Conservation (phyloP, 768 basidiomycete species). For the Kockovaella imperatae region DNA sequence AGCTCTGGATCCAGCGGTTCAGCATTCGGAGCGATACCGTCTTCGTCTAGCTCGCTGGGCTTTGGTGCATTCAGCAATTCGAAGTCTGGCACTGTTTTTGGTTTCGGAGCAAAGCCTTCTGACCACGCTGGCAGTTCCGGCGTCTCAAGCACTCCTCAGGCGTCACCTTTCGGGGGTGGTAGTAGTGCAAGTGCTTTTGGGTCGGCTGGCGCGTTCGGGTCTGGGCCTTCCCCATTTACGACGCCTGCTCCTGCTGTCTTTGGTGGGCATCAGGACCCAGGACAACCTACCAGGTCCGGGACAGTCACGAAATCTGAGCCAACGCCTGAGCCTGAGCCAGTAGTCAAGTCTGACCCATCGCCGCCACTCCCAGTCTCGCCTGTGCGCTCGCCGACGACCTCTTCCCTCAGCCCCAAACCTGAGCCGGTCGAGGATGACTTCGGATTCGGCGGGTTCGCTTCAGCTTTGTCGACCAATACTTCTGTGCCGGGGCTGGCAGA, state of each 20-base stretch:
- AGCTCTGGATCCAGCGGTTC: constrained; percentile 1
- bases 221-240: constrained; percentile 2
- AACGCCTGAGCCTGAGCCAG: constrained; percentile 5
- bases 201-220: constrained; percentile 7
- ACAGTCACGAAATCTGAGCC: constrained; percentile 2
- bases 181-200: constrained; percentile 24
- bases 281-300: constrained; percentile 5
- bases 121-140: no score
- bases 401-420: neutral
- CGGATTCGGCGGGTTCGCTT: constrained; percentile 34
- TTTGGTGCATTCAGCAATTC: constrained; percentile 12
- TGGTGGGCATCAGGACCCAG: constrained; percentile 39
- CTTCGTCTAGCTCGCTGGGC: constrained; percentile 7
- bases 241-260: constrained; percentile 18
- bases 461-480: constrained; percentile 14
- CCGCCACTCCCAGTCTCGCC: constrained; percentile 15
- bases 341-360: no score
- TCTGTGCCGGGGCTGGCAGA: constrained; percentile 27
- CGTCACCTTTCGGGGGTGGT: constrained; percentile 12
- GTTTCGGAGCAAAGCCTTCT: no score
- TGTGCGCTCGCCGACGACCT: neutral
- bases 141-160: no score
- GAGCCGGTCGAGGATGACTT: constrained; percentile 14
- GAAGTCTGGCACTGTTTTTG: neutral
- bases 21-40: constrained; percentile 4